A percentile compares a stretch with the other conserved stretches of the same genome.
Evolutionary conservation across 2,329 filamentous ascomycete genomes (phyloP).

Genomic region (Phialophora tarda): DNA sequence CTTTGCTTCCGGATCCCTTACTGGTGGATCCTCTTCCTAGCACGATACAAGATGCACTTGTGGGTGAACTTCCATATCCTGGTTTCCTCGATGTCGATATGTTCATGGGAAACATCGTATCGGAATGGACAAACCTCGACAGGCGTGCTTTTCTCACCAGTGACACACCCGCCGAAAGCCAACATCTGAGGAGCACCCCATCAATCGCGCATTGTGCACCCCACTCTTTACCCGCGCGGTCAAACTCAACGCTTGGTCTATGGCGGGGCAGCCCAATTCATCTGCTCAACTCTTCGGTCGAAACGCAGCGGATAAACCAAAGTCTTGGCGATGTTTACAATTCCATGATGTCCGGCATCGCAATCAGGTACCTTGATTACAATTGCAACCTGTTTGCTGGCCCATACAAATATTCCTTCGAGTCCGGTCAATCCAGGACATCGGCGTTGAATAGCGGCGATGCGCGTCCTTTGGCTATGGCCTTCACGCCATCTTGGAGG

Average conservation of each 20-base stretch:
- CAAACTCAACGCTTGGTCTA: constrained; percentile 7
- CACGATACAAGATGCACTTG: constrained; percentile 7
- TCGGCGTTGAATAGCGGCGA: background rate
- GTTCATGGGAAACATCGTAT: constrained; percentile 27
- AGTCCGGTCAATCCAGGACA: constrained; percentile 7
- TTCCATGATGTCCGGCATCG: constrained; percentile 31
- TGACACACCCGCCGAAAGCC: background rate
- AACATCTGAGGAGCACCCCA: background rate
- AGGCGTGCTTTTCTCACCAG: background rate
- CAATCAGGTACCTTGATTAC: constrained; percentile 30
- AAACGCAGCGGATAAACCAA: constrained; percentile 23
- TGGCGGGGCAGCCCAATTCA: constrained; percentile 29
- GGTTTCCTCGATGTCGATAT: constrained; percentile 21
- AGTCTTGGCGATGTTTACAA: constrained; percentile 29
- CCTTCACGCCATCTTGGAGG: constrained; percentile 17
- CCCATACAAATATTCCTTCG: constrained; percentile 29
- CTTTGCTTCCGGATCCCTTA: constrained; percentile 1
- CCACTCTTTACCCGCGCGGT: background rate
- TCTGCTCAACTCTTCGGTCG: constrained; percentile 29
- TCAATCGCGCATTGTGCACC: background rate
- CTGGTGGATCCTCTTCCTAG: background rate
- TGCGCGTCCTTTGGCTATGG: constrained; percentile 4
- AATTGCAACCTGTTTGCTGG: constrained; percentile 31
- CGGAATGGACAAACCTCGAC: constrained; percentile 23
- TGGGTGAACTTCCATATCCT: constrained; percentile 6